Evolutionary conservation across 1,284 basidiomycete species (phyloP).

Genomic region (Cutaneotrichosporon sp.): DNA sequence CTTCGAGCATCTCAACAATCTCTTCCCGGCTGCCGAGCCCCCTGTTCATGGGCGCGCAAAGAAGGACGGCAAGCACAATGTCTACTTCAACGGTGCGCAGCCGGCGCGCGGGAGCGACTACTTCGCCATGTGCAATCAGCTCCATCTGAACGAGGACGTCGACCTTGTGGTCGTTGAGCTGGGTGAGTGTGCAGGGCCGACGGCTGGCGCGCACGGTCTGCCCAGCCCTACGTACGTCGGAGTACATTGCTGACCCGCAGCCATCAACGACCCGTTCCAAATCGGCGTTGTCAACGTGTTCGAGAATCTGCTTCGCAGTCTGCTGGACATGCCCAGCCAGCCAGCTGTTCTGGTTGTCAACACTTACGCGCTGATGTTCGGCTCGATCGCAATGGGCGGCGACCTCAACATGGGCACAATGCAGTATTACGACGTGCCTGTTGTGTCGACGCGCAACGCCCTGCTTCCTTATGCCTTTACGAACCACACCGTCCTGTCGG

Average conservation of each 20-base stretch:
- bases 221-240: neutral
- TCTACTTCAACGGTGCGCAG: conserved; percentile 31
- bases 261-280: conserved; percentile 32
- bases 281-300: conserved; percentile 6
- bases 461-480: conserved; percentile 21
- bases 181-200: too few relatives aligned
- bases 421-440: conserved; percentile 43
- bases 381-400: conserved; percentile 31
- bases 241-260: conserved; percentile 6
- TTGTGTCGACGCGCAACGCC: conserved; percentile 34
- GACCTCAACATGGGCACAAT: conserved; percentile 36
- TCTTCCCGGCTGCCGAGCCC: conserved; percentile 25
- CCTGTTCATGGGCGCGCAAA: neutral
- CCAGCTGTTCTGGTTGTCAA: conserved; percentile 19
- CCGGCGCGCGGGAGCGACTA: conserved; percentile 25
- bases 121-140: conserved; percentile 29
- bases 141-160: conserved; percentile 29
- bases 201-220: too few relatives aligned
- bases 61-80: conserved; percentile 19
- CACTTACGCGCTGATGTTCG: conserved; percentile 37
- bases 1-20: conserved; percentile 35
- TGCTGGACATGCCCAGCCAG: neutral
- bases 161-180: conserved; percentile 34
- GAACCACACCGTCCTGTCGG: conserved; percentile 21
- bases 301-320: conserved; percentile 11